Evolutionary conservation across 23 red algal genomes (phyloP).

Genomic region (Cyanidiococcus yangmingshanensis): DNA sequence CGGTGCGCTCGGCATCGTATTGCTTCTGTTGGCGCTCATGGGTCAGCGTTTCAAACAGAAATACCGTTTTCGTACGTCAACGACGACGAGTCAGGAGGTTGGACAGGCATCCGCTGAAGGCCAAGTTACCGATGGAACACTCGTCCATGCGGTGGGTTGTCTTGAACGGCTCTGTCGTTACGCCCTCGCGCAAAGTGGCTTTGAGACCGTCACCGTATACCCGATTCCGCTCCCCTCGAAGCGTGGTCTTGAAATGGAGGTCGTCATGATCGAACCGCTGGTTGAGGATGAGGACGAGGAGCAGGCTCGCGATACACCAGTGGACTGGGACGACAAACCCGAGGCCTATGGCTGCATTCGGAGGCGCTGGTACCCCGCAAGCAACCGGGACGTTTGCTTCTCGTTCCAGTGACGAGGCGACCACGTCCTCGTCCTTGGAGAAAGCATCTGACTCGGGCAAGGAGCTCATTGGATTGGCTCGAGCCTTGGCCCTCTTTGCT

Average conservation of each 20-base stretch:
- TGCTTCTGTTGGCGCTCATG: not conserved
- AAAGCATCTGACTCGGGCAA: too few species aligned
- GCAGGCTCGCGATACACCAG: too few species aligned
- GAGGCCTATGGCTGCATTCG: too few species aligned
- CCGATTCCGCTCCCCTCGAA: not conserved
- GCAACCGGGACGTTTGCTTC: too few species aligned
- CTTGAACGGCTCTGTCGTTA: not conserved
- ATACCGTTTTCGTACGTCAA: not conserved
- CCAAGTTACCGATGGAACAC: not conserved
- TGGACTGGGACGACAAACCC: too few species aligned
- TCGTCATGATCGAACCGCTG: not conserved
- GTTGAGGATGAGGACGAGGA: too few species aligned
- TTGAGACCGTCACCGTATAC: conserved; percentile 7
- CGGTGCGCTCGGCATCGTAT: not conserved
- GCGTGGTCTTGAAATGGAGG: not conserved
- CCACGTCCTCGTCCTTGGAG: too few species aligned
- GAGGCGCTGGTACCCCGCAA: too few species aligned
- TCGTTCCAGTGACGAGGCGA: too few species aligned
- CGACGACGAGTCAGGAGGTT: not conserved
- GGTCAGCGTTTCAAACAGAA: not conserved
- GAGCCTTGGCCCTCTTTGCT: not conserved
- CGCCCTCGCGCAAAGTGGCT: not conserved
- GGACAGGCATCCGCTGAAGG: not conserved
- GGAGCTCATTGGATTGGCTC: not conserved
- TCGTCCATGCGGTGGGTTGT: conserved; percentile 1